These are phyloP conservation scores for Penicillium coffeae DNA, from an alignment of 495 filamentous ascomycete species.

Conservation along the genomic window DNA sequence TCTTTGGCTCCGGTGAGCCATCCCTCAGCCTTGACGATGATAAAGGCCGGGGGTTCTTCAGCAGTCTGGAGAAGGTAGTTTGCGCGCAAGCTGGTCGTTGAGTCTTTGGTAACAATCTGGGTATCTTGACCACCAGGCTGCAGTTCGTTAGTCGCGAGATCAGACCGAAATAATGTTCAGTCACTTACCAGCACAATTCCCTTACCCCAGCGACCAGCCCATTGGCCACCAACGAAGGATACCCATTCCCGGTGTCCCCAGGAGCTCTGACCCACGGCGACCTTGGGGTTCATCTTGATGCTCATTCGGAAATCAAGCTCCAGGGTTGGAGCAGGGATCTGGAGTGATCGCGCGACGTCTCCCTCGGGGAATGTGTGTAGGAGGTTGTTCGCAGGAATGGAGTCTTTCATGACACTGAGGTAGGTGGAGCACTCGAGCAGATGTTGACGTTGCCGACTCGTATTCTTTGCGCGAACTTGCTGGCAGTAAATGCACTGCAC, in stretches of 20 bases:
- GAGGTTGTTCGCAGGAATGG: slow-evolving; percentile 55
- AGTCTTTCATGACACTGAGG: slow-evolving; percentile 55
- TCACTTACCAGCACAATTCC: slow-evolving; percentile 54
- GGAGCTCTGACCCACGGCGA: slow-evolving; percentile 48
- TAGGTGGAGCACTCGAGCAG: slow-evolving; percentile 54
- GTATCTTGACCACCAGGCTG: slow-evolving; percentile 60
- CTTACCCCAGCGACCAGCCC: slow-evolving; percentile 58
- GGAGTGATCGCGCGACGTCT: slow-evolving; percentile 48
- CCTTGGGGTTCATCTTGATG: slow-evolving; percentile 56
- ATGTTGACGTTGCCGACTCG: slow-evolving; percentile 53
- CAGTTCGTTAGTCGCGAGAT: not conserved
- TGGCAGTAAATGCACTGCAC: slow-evolving; percentile 59
- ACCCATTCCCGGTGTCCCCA: slow-evolving; percentile 58
- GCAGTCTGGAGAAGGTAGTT: slow-evolving; percentile 55
- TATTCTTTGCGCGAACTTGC: slow-evolving; percentile 55
- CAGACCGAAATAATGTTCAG: not conserved
- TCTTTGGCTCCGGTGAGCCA: slow-evolving; percentile 57
- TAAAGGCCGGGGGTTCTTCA: slow-evolving; percentile 57
- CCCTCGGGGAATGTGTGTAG: slow-evolving; percentile 55
- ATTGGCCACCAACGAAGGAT: slow-evolving; percentile 54
- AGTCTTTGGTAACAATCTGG: slow-evolving; percentile 54
- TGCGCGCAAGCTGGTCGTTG: slow-evolving; percentile 48
- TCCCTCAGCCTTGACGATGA: slow-evolving; percentile 54
- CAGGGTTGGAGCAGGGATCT: slow-evolving; percentile 52
- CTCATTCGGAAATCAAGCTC: slow-evolving; percentile 62